Evolutionary conservation across 169 alveolate genomes (phyloP).

Genomic region (Eimeria praecox): DNA sequence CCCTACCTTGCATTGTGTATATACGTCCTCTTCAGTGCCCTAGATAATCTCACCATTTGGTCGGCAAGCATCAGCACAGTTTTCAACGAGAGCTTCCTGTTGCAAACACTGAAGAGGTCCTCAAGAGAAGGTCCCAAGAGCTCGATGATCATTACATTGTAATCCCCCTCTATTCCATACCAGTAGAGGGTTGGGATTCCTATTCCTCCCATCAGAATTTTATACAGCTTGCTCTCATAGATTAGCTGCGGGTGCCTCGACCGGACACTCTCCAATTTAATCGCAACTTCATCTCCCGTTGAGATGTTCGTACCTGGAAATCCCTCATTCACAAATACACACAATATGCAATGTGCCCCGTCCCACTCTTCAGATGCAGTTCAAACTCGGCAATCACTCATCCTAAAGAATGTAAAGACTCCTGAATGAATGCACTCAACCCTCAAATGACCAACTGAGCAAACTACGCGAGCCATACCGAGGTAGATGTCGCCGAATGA

Average conservation of each 20-base stretch:
- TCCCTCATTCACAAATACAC: background rate
- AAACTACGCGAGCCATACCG: constrained; percentile 88
- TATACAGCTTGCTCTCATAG: constrained; percentile 98
- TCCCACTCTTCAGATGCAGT: background rate
- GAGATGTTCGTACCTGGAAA: constrained; percentile 93
- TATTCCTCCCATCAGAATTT: constrained; percentile 96
- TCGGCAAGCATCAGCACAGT: constrained; percentile 89
- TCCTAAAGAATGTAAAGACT: background rate
- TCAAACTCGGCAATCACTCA: too few species aligned
- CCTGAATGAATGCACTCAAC: background rate
- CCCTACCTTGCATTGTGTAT: background rate
- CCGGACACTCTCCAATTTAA: constrained; percentile 96
- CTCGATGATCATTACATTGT: constrained; percentile 98
- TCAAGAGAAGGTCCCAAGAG: constrained; percentile 98
- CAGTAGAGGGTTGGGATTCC: constrained; percentile 98
- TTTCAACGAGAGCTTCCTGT: constrained; percentile 96
- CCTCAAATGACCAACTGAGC: background rate
- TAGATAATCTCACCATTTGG: constrained; percentile 86
- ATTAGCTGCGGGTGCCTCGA: constrained; percentile 95
- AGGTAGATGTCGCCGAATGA: constrained; percentile 99
- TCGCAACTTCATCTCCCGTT: constrained; percentile 97
- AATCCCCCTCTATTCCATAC: constrained; percentile 99
- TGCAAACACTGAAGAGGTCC: constrained; percentile 97
- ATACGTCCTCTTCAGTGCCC: background rate
- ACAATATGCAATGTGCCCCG: background rate